Base-by-base conservation (phyloP, 768 basidiomycete genomes). In the Kwoniella shandongensis region DNA sequence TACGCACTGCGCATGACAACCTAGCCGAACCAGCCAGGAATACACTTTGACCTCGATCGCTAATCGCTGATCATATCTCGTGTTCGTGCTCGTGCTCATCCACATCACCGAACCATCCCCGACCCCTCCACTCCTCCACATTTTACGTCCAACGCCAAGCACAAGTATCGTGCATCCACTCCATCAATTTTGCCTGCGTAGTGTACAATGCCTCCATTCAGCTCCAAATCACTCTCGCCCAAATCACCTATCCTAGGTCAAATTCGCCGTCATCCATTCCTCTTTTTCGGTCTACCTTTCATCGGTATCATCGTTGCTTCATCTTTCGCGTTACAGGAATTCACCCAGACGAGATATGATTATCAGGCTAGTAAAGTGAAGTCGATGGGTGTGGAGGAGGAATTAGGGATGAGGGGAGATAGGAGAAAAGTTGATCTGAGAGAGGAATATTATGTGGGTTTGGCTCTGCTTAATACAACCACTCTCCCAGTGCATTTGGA, bases 391-490 rank as follows among this genome's bases (percentile, higher is more conserved):
- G 59, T 51, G 41, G 73, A 71, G 47, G 65, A 74, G 26, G 68
- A 65, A 26, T 32, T 76, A 53, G 73, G 70, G 22, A 68, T 74
- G 61, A 61, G 62, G 23, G 61, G 71, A 48, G 66, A 62, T 22
- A 35, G 61, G 44, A 72, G 72, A 57, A 85, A 85, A 79, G 86
- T 96, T 57, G 93, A 98, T 76, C 88, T 96, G 17, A 80, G 90
- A 51, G 94, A 97, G 74, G 93, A 96, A 72, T 99, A 98, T 76
- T 97, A 87, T 72, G 93, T 96, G 78, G 78, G 91, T 85, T 5
- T 4, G 26, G 11, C 26, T 46, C 22, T 41, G n/a, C n/a, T n/a
- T n/a, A n/a, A n/a, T n/a, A n/a, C n/a, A n/a, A n/a, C n/a, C 7
- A 41, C 40, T 32, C 32, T 32, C 40, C 6, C 40, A 41, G 40